A percentile compares a stretch with the other conserved stretches of the same genome.
Evolutionary conservation across 1,284 basidiomycete species (phyloP).

Genomic region (Neolentinus lepideus): DNA sequence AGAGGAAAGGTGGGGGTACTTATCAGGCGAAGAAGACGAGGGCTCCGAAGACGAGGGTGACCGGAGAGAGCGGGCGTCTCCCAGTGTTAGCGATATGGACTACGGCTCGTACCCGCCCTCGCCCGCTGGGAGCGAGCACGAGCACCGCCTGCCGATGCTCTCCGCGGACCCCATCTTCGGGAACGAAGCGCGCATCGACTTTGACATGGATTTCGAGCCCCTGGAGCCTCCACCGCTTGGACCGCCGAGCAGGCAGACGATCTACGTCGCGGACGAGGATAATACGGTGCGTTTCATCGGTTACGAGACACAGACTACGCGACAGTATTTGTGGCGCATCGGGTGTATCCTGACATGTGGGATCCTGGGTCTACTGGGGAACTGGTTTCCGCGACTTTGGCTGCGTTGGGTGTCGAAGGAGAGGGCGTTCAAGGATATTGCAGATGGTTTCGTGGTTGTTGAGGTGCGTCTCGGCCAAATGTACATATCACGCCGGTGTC

Average conservation of each 20-base stretch:
- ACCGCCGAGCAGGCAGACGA: conserved; percentile 77
- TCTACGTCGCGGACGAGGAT: conserved; percentile 92
- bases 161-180: conserved; percentile 73
- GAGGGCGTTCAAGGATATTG: conserved; percentile 73
- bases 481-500: conserved; percentile 5
- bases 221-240: conserved; percentile 64
- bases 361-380: conserved; percentile 74
- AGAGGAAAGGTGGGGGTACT: conserved; percentile 13
- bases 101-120: conserved; percentile 65
- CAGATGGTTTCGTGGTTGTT: conserved; percentile 76
- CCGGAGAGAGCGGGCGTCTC: conserved; percentile 16
- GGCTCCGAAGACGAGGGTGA: conserved; percentile 21
- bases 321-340: conserved; percentile 66
- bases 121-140: conserved; percentile 32
- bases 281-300: conserved; percentile 84
- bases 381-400: conserved; percentile 93
- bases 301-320: conserved; percentile 68
- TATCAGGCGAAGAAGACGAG: conserved; percentile 16
- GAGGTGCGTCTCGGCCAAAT: conserved; percentile 55
- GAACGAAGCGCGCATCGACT: conserved; percentile 73
- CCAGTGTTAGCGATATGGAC: conserved; percentile 45
- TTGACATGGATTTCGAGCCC: conserved; percentile 54
- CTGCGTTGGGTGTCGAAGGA: conserved; percentile 83
- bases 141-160: conserved; percentile 48
- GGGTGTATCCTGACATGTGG: conserved; percentile 73